A percentile compares a stretch with the other conserved stretches of the same genome.
phyloP scores from a whole-genome alignment of 2,329 filamentous ascomycete genomes.

The Trichothecium roseum region DNA sequence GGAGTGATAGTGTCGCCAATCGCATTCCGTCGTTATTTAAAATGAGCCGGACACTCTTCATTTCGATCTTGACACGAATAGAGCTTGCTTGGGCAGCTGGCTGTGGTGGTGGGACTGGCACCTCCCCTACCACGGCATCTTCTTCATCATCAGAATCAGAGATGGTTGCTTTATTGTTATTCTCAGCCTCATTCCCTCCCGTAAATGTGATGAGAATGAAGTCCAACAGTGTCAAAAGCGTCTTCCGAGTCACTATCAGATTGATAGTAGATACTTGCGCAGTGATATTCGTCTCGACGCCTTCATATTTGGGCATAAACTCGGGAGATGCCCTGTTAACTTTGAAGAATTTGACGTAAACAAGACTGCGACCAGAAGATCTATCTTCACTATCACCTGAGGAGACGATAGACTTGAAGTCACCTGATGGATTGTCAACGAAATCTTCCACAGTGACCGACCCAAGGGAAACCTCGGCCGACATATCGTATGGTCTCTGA shows the following conservation, averaged over 20 bases:
- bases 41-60: conserved; percentile 89
- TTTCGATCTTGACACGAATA: conserved; percentile 83
- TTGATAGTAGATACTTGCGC: conserved; percentile 93
- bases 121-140: conserved; percentile 16
- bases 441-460: conserved; percentile 89
- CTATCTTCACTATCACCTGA: conserved; percentile 66
- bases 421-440: conserved; percentile 75
- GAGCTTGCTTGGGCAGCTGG: conserved; percentile 45
- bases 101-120: conserved; percentile 4
- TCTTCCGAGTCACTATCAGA: conserved; percentile 85
- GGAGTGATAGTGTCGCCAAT: conserved; percentile 83
- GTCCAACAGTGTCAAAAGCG: conserved; percentile 81
- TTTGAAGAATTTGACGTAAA: conserved; percentile 79
- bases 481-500: conserved; percentile 84
- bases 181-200: conserved; percentile 37
- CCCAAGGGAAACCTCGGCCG: conserved; percentile 78
- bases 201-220: conserved; percentile 92
- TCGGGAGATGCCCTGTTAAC: conserved; percentile 89
- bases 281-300: conserved; percentile 86
- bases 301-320: conserved; percentile 84
- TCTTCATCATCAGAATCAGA: conserved; percentile 21
- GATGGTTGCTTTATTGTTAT: conserved; percentile 21
- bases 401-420: conserved; percentile 97
- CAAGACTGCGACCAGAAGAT: conserved; percentile 67
- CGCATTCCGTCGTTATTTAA: conserved; percentile 97